Conservation (phyloP, 2,329 filamentous ascomycete species). For the Trichoderma simmonsii region DNA sequence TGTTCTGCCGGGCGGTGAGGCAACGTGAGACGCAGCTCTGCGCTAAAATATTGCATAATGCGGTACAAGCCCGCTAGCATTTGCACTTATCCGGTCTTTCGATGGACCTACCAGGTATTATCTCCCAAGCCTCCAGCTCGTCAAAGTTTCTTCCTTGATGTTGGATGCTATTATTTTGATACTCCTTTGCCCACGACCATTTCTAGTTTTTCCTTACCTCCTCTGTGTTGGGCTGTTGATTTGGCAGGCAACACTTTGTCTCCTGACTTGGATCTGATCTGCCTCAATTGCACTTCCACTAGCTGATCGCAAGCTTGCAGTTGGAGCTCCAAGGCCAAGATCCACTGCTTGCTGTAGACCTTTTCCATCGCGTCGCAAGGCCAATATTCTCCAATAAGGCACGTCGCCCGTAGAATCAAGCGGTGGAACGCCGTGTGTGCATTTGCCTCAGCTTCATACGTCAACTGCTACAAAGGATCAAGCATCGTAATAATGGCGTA, state of each 20-base stretch:
- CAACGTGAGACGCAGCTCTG: neutral
- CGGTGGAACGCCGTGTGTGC: neutral
- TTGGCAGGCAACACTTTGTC: neutral
- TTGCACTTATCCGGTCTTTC: constrained; percentile 27
- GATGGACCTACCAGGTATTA: constrained; percentile 17
- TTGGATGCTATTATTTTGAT: neutral
- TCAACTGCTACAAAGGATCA: neutral
- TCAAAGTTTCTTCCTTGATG: constrained; percentile 21
- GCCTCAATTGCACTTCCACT: neutral
- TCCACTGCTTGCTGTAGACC: constrained; percentile 31
- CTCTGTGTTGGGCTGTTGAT: neutral
- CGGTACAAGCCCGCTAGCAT: constrained; percentile 18
- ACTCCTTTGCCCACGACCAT: neutral
- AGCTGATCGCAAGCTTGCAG: constrained; percentile 4
- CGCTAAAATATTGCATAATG: constrained; percentile 24
- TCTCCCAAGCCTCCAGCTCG: constrained; percentile 20
- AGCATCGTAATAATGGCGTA: constrained; percentile 68
- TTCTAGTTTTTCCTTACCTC: neutral
- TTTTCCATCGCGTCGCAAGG: constrained; percentile 29
- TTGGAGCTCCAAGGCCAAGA: constrained; percentile 6
- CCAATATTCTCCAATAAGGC: constrained; percentile 20
- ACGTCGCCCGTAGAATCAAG: constrained; percentile 22
- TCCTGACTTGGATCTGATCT: neutral
- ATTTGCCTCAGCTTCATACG: neutral
- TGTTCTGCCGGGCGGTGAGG: constrained; percentile 39